These are phyloP conservation scores for Dendrobium chrysotoxum DNA, from an alignment of 106 monocot species.

Conservation along the genomic window DNA sequence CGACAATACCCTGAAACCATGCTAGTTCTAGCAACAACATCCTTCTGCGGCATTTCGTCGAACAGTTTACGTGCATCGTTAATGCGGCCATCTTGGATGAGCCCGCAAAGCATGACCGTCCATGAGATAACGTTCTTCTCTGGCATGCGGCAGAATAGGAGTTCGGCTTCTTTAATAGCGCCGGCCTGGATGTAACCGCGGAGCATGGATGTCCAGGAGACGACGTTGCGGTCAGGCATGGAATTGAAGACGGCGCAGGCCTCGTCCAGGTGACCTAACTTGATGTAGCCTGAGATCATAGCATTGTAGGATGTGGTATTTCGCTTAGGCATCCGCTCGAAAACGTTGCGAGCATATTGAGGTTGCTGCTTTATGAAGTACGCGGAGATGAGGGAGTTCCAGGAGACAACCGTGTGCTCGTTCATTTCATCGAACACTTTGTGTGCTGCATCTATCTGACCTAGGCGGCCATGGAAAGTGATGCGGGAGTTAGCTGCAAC, in stretches of 20 bases:
- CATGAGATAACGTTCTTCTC: conserved; percentile 68
- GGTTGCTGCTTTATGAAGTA: conserved; percentile 23
- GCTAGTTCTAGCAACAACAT: conserved; percentile 60
- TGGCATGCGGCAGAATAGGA: conserved; percentile 50
- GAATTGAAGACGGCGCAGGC: conserved; percentile 38
- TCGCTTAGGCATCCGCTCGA: conserved; percentile 30
- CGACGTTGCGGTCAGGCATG: conserved; percentile 49
- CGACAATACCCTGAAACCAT: conserved; percentile 68
- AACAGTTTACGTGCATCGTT: conserved; percentile 54
- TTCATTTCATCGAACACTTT: conserved; percentile 40
- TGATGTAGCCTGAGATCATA: conserved; percentile 26
- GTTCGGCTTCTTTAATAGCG: conserved; percentile 41
- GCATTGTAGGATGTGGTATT: conserved; percentile 34
- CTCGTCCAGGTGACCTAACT: not conserved
- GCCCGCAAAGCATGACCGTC: conserved; percentile 70
- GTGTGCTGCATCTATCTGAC: conserved; percentile 23
- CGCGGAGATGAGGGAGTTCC: conserved; percentile 55
- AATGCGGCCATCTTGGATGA: conserved; percentile 38
- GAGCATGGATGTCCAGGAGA: conserved; percentile 72
- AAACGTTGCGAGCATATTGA: conserved; percentile 17
- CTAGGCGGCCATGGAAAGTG: conserved; percentile 30
- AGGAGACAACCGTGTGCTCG: conserved; percentile 27
- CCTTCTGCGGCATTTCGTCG: conserved; percentile 63
- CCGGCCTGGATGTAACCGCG: conserved; percentile 38
- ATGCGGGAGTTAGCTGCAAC: conserved; percentile 34